Evolutionary conservation across 441 rosid species (phyloP), one percentile per base, ranked within the genome.

Genomic region (Melastoma candidum): DNA sequence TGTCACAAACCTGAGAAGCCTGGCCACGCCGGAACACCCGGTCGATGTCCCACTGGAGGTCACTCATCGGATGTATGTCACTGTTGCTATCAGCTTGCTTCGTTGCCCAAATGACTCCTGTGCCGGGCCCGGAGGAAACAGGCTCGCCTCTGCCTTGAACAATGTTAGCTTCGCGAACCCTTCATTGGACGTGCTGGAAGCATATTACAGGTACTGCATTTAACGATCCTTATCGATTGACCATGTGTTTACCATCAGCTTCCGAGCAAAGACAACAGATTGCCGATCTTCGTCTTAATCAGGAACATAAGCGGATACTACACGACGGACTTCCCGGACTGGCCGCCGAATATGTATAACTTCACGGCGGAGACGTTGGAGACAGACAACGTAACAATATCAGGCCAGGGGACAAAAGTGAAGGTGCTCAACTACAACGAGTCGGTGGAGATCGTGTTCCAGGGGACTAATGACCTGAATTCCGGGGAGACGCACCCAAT

Each of bases 31-130:
- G 7, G 60, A 65, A 0, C 66, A 77, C 44, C 83, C 83, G 0
- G 63, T 75, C n/a, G 63, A 72, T 2, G 84, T 84, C 39, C 88
- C 93, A 2, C 14, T n/a, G 54, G 69, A 44, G 2, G 46, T 81
- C 10, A 68, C 62, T 1, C 29, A 68, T 55, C 48, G 71, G 29
- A 57, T 72, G 57, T 43, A 36, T 47, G 29, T 74, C 3, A 36
- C 73, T 0, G 26, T 64, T 10, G 12, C 76, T 12, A 25, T 70
- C 24, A 68, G 70, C 12, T 10, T n/a, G 14, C 5, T 61, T 32
- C 60, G 45, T 5, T 77, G 78, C 14, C 54, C 68, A 1, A 57
- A 62, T 7, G 47, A 44, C 12, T 48, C 68, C 0, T 61, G 73
- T 11, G 63, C 46, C 2, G 69, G 70, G 10, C 53, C 53, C 0